Conservation (phyloP, 106 monocot species). For the Apostasia ramifera region DNA sequence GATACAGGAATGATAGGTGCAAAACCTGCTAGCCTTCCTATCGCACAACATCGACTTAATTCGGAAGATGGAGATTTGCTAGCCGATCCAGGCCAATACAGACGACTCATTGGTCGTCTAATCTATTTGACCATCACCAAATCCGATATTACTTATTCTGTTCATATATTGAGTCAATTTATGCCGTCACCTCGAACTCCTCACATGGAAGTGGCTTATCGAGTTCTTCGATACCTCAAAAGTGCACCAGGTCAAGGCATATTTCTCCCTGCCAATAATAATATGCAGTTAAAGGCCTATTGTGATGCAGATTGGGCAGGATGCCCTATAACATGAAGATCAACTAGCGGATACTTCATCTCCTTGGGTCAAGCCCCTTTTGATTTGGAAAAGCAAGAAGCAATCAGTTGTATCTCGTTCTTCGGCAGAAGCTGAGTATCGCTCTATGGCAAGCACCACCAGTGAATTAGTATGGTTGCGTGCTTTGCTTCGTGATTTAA, state of each 20-base stretch:
- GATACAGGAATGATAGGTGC: not conserved
- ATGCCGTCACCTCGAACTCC: not conserved
- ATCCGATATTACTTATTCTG: not conserved
- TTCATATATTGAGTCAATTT: constrained; percentile 5
- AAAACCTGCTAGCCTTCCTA: not conserved
- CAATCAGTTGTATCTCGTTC: too few relatives aligned
- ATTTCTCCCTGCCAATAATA: not conserved
- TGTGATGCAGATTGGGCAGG: constrained; percentile 9
- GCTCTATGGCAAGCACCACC: too few relatives aligned
- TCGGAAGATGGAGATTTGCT: not conserved
- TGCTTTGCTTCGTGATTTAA: too few relatives aligned
- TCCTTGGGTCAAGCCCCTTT: not conserved
- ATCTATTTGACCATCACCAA: constrained; percentile 6
- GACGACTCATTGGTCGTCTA: constrained; percentile 3
- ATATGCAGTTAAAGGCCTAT: not conserved
- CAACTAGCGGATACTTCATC: not conserved
- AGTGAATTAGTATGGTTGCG: too few relatives aligned
- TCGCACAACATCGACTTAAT: constrained; percentile 1
- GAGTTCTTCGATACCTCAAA: not conserved
- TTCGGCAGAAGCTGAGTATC: too few relatives aligned
- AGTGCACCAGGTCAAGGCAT: not conserved
- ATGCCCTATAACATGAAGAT: not conserved
- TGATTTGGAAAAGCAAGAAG: too few relatives aligned
- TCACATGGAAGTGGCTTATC: not conserved
- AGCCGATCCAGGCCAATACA: not conserved